A percentile compares a stretch with the other conserved stretches of the same genome.
Evolutionary conservation across 2,329 filamentous ascomycete genomes (phyloP).

Genomic region (Pseudogymnoascus sp.): DNA sequence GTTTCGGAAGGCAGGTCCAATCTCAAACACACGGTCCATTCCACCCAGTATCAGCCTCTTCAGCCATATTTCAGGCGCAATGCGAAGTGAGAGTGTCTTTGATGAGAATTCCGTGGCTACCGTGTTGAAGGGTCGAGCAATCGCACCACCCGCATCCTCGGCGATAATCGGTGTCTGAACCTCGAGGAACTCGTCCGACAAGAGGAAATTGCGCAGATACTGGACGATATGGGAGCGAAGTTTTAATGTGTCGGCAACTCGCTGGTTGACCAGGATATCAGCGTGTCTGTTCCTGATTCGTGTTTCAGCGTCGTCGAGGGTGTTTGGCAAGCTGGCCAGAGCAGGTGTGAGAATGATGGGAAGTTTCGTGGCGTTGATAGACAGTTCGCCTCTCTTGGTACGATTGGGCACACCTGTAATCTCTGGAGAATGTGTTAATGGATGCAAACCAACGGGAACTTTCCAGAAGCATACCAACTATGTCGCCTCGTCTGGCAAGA

Average conservation of each 20-base stretch:
- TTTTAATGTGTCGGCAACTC: conserved; percentile 60
- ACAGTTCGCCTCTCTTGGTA: conserved; percentile 68
- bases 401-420: conserved; percentile 63
- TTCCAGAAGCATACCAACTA: conserved; percentile 52
- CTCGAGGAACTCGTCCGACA: conserved; percentile 68
- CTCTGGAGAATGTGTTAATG: conserved; percentile 29
- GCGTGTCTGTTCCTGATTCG: conserved; percentile 73
- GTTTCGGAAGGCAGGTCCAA: conserved; percentile 87
- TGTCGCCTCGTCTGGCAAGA: conserved; percentile 71
- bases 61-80: conserved; percentile 91
- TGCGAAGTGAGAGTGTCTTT: conserved; percentile 67
- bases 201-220: conserved; percentile 66
- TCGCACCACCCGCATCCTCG: conserved; percentile 75
- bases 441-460: conserved; percentile 30
- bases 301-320: conserved; percentile 62
- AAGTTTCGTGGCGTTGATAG: conserved; percentile 59
- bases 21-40: conserved; percentile 83
- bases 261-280: conserved; percentile 71
- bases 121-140: conserved; percentile 80
- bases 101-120: conserved; percentile 67
- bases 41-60: conserved; percentile 88
- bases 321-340: conserved; percentile 69
- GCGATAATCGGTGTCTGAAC: conserved; percentile 87
- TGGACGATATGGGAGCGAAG: conserved; percentile 69
- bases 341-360: conserved; percentile 70